phyloP scores from a whole-genome alignment of 257 asterid species.

The Apocynum venetum region DNA sequence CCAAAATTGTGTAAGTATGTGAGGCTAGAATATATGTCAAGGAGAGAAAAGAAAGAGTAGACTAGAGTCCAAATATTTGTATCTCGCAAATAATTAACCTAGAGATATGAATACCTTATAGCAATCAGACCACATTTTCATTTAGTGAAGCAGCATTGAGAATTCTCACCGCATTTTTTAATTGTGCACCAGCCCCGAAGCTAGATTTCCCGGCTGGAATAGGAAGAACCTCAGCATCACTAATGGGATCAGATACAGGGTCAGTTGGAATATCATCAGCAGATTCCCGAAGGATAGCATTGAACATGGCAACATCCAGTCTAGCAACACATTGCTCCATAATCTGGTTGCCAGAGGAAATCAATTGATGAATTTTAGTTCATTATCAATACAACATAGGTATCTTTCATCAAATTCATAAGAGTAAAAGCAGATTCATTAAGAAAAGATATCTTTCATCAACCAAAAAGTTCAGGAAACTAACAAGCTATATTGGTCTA shows the following conservation, averaged over 20 bases:
- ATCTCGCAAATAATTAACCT: background rate
- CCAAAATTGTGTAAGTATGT: background rate
- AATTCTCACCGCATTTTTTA: constrained; percentile 66
- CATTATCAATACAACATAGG: background rate
- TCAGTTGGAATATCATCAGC: constrained; percentile 81
- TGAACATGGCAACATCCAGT: constrained; percentile 85
- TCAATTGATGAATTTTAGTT: background rate
- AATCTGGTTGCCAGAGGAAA: constrained; percentile 39
- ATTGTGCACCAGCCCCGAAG: constrained; percentile 87
- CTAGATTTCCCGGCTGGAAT: constrained; percentile 73
- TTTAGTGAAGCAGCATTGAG: background rate
- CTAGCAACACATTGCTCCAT: constrained; percentile 79
- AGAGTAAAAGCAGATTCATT: background rate
- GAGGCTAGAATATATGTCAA: background rate
- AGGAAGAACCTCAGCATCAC: constrained; percentile 77
- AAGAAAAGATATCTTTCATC: background rate
- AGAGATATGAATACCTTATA: background rate
- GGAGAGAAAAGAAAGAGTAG: background rate
- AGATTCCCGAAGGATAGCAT: constrained; percentile 74
- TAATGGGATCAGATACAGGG: constrained; percentile 83
- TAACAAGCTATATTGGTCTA: background rate
- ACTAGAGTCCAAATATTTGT: background rate
- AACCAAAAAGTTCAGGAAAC: background rate
- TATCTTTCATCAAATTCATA: background rate
- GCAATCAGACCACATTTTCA: background rate